phyloP scores from a whole-genome alignment of 768 basidiomycete species.

The Rubroboletus satanas region DNA sequence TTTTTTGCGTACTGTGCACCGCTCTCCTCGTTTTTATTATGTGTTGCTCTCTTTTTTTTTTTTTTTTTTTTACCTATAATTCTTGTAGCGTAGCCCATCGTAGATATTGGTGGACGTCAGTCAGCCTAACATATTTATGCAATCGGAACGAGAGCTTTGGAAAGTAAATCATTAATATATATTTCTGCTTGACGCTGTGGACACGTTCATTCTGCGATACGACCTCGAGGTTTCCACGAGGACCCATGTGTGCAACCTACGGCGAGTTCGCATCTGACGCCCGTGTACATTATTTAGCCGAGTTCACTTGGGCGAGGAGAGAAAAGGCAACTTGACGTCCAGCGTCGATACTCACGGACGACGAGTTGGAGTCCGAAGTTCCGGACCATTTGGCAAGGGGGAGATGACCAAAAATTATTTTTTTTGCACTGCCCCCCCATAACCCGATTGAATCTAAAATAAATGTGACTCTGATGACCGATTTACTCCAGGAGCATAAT shows the following conservation, averaged over 20 bases:
- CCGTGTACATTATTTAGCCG: not conserved
- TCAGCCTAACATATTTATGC: constrained; percentile 28
- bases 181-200: not conserved
- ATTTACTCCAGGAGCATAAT: too few relatives aligned
- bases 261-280: not conserved
- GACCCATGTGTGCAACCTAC: not conserved
- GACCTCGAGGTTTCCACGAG: constrained; percentile 19
- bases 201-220: not conserved
- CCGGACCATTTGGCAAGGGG: too few relatives aligned
- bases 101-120: constrained; percentile 27
- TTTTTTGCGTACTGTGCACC: not conserved
- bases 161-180: constrained; percentile 18
- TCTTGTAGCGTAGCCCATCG: not conserved
- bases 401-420: not conserved
- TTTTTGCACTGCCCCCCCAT: not conserved
- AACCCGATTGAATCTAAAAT: too few relatives aligned
- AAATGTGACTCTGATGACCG: too few relatives aligned
- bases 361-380: not conserved
- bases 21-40: not conserved
- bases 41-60: not conserved
- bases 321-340: not conserved
- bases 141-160: constrained; percentile 18
- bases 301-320: not conserved
- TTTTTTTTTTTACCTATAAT: not conserved
- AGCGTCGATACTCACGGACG: not conserved